Conservation (phyloP, 164 flowering plant genomes). For the Brasenia schreberi region DNA sequence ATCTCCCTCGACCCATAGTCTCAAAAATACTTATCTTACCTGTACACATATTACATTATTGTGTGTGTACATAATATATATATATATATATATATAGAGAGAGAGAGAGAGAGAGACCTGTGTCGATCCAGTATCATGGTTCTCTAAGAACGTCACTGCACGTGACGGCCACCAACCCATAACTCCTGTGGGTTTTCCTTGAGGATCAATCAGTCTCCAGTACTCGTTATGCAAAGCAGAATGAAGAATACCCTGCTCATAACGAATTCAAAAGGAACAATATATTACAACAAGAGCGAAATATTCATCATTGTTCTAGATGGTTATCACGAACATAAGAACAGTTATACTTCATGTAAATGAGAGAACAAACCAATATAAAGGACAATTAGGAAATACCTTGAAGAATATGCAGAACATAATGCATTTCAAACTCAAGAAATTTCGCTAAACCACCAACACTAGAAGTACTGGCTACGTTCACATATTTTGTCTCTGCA, state of each 20-base stretch:
- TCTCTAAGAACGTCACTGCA: constrained; percentile 58
- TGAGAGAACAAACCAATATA: too few species aligned
- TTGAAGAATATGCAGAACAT: too few species aligned
- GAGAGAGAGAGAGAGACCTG: constrained; percentile 24
- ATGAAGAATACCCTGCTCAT: constrained; percentile 46
- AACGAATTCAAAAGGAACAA: not conserved
- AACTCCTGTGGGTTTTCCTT: constrained; percentile 57
- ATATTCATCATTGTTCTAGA: not conserved
- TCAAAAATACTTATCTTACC: too few species aligned
- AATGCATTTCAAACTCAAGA: too few species aligned
- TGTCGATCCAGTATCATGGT: constrained; percentile 63
- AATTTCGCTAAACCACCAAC: too few species aligned
- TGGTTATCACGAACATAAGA: too few species aligned
- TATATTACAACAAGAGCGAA: not conserved
- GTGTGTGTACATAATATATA: too few species aligned
- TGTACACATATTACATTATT: too few species aligned
- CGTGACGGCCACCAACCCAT: constrained; percentile 70
- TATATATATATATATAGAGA: not conserved
- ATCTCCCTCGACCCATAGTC: not conserved
- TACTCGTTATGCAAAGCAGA: constrained; percentile 46
- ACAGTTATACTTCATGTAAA: too few species aligned
- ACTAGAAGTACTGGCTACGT: too few species aligned
- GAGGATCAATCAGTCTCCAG: constrained; percentile 54
- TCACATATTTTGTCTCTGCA: too few species aligned
- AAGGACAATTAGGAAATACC: too few species aligned